Evolutionary conservation across 495 filamentous ascomycete genomes (phyloP).

Genomic region (Polyplosphaeria fusca): DNA sequence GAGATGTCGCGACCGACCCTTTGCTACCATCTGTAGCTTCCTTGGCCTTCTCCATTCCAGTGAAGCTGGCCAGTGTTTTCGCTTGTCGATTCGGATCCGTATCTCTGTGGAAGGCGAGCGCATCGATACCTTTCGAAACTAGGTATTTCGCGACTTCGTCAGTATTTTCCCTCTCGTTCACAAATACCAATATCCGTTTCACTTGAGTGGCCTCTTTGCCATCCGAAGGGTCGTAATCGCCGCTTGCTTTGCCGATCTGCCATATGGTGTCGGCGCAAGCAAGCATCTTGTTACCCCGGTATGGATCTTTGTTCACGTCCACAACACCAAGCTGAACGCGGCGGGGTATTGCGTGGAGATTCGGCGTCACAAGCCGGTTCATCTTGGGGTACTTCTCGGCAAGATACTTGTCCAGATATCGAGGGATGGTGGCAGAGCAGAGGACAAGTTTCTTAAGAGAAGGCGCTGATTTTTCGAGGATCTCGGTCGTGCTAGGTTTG

Average conservation of each 20-base stretch:
- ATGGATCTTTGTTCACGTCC: constrained; percentile 83
- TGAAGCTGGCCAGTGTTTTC: constrained; percentile 75
- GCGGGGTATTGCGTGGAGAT: constrained; percentile 91
- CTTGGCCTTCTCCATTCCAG: constrained; percentile 46
- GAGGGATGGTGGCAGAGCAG: constrained; percentile 94
- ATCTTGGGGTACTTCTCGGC: constrained; percentile 77
- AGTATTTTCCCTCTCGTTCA: constrained; percentile 92
- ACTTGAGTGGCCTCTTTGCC: constrained; percentile 55
- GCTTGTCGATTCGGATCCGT: constrained; percentile 66
- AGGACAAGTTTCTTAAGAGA: constrained; percentile 86
- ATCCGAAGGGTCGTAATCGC: constrained; percentile 42
- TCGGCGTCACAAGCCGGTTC: constrained; percentile 81
- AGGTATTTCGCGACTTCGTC: constrained; percentile 78
- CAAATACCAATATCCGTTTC: constrained; percentile 91
- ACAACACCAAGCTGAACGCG: constrained; percentile 92
- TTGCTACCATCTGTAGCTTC: constrained; percentile 29
- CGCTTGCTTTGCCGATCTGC: constrained; percentile 79
- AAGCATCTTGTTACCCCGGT: constrained; percentile 82
- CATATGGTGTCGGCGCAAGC: constrained; percentile 94
- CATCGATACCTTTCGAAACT: constrained; percentile 78
- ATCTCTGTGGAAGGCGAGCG: constrained; percentile 76
- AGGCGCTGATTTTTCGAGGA: constrained; percentile 72
- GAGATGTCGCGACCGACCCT: not conserved
- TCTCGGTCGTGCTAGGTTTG: constrained; percentile 70
- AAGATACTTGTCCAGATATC: constrained; percentile 79